Evolutionary conservation across 495 filamentous ascomycete species (phyloP).

Genomic region (Hypoxylon fuscum): DNA sequence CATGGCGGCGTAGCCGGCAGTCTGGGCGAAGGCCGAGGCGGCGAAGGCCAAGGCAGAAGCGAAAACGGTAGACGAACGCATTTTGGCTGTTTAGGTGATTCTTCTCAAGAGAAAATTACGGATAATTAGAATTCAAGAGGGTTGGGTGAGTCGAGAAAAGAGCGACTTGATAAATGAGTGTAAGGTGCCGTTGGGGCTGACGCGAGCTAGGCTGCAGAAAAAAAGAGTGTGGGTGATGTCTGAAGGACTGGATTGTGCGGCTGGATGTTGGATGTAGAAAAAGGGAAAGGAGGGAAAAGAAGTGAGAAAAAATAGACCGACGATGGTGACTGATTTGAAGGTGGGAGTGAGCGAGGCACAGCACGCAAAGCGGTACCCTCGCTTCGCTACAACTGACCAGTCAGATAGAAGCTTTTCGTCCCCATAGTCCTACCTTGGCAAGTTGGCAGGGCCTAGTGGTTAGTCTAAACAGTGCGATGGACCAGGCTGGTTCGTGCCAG

Average conservation of each 20-base stretch:
- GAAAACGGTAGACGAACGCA: slow-evolving; percentile 51
- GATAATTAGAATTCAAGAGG: slow-evolving; percentile 20
- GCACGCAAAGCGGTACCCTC: slow-evolving; percentile 9
- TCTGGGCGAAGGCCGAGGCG: slow-evolving; percentile 53
- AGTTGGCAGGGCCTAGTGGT: slow-evolving; percentile 7
- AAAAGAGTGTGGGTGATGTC: slow-evolving; percentile 44
- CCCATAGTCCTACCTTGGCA: slow-evolving; percentile 20
- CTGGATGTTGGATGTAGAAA: slow-evolving; percentile 13
- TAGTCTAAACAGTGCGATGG: slow-evolving; percentile 5
- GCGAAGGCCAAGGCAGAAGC: slow-evolving; percentile 56
- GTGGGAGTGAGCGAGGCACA: slow-evolving; percentile 16
- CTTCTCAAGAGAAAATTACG: slow-evolving; percentile 4
- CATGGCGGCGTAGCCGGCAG: slow-evolving; percentile 52
- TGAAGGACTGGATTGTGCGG: slow-evolving; percentile 29
- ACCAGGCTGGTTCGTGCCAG: slow-evolving; percentile 18
- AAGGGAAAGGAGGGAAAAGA: slow-evolving; percentile 20
- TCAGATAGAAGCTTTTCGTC: slow-evolving; percentile 23
- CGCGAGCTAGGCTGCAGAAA: slow-evolving; percentile 13
- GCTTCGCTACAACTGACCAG: slow-evolving; percentile 14
- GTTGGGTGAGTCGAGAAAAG: slow-evolving; percentile 14
- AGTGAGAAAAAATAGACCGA: slow-evolving; percentile 13
- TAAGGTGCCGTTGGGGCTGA: slow-evolving; percentile 28
- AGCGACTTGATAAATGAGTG: slow-evolving; percentile 36
- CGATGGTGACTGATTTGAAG: slow-evolving; percentile 22
- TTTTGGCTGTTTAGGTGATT: slow-evolving; percentile 43